Conservation (phyloP, 768 basidiomycete species). For the Lactifluus piperatus region DNA sequence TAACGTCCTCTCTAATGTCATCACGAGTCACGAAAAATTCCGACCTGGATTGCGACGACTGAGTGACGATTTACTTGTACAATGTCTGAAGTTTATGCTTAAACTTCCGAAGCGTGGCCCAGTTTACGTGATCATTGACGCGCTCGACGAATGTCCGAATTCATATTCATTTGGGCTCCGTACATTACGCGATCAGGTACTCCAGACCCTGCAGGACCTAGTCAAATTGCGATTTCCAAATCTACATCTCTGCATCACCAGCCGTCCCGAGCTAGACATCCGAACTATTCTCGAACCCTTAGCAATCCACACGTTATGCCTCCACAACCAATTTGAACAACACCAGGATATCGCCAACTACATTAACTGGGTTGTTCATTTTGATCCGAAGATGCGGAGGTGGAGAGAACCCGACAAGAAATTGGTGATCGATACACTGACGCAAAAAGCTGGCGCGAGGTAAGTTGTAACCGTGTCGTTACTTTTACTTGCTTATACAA, state of each 20-base stretch:
- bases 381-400: not conserved
- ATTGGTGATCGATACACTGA: not conserved
- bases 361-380: not conserved
- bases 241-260: not conserved
- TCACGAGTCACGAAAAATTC: not conserved
- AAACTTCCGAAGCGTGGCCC: not conserved
- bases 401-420: not conserved
- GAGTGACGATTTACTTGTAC: not conserved
- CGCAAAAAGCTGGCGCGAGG: not conserved
- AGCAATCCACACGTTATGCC: not conserved
- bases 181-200: not conserved
- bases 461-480: not conserved
- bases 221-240: not conserved
- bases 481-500: not conserved
- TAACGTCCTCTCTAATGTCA: not conserved
- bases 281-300: not conserved
- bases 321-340: not conserved
- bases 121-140: not conserved
- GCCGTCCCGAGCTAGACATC: not conserved
- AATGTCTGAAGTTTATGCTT: not conserved
- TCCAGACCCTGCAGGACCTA: not conserved
- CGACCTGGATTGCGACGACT: not conserved
- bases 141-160: not conserved
- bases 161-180: not conserved
- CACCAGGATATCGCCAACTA: not conserved